Base-by-base conservation (phyloP, 1,284 basidiomycete species). In the Coniophora puteana region DNA sequence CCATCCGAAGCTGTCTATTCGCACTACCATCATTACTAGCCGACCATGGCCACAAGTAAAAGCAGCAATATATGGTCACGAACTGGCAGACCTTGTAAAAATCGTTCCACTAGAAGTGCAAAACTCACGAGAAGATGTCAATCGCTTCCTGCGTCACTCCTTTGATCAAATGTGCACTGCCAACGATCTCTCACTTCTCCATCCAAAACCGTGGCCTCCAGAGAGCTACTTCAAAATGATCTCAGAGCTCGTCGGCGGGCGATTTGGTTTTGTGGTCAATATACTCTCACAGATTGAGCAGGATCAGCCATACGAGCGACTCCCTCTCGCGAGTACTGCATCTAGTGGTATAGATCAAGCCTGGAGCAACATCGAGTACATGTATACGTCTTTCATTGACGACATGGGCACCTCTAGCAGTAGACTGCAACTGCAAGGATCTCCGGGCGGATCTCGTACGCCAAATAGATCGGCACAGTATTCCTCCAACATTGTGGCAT, bases 251-350 rank as follows among this genome's bases (percentile, higher is more conserved):
- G 46, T 57, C 2, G 38, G 28, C 4, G 60, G 57, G 8, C 20
- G 62, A 11, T 61, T 61, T 28, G 56, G 57, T n/a, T 58, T 51
- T 35, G 55, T 59, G 0, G 29, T 50, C 17, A 58, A 55, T 1
- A 51, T 51, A 3, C 42, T 51, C 44, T 54, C 51, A 32, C 54
- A 55, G 8, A 37, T 57, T 16, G n/a, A n/a, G n/a, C n/a, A n/a
- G n/a, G n/a, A n/a, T n/a, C n/a, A n/a, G n/a, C n/a, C n/a, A n/a
- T n/a, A n/a, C n/a, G n/a, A n/a, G n/a, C n/a, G n/a, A n/a, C n/a
- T n/a, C n/a, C n/a, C n/a, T n/a, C n/a, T n/a, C n/a, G n/a, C n/a
- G n/a, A n/a, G n/a, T n/a, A n/a, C n/a, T n/a, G n/a, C n/a, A n/a
- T n/a, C n/a, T n/a, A n/a, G n/a, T n/a, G n/a, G n/a, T n/a, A n/a